phyloP scores from a whole-genome alignment of 1,284 basidiomycete genomes.

The Microbotryomycetes sp. region DNA sequence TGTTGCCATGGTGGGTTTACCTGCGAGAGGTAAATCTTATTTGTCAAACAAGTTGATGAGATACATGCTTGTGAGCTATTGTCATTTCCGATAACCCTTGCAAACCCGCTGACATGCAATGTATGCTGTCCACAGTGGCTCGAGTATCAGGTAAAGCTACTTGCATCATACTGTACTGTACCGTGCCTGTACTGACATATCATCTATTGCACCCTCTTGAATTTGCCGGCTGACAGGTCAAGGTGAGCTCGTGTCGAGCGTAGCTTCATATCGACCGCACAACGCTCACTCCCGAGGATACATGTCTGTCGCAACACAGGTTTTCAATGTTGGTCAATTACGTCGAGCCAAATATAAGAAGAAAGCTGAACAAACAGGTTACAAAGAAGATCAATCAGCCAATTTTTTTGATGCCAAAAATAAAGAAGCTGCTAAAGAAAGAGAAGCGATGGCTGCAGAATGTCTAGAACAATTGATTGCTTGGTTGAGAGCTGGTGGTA shows the following conservation, averaged over 20 bases:
- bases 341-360: constrained; percentile 79
- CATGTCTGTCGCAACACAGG: constrained; percentile 47
- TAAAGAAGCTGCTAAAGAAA: constrained; percentile 62
- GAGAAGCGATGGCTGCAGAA: constrained; percentile 82
- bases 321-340: constrained; percentile 97
- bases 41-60: constrained; percentile 76
- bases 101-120: neutral
- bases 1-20: constrained; percentile 88
- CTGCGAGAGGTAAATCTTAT: constrained; percentile 77
- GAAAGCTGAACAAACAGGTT: constrained; percentile 61
- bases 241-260: constrained; percentile 12
- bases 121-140: constrained; percentile 64
- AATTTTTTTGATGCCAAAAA: constrained; percentile 88
- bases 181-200: neutral
- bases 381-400: constrained; percentile 83
- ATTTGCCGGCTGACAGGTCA: constrained; percentile 25
- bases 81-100: neutral
- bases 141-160: constrained; percentile 90
- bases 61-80: constrained; percentile 58
- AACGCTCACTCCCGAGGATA: neutral
- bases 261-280: neutral
- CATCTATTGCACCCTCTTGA: neutral
- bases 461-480: constrained; percentile 89
- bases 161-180: neutral
- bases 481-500: constrained; percentile 84